These are phyloP conservation scores for Globisporangium apiculatum DNA, from an alignment of 352 stramenopile genomes.

Conservation along the genomic window DNA sequence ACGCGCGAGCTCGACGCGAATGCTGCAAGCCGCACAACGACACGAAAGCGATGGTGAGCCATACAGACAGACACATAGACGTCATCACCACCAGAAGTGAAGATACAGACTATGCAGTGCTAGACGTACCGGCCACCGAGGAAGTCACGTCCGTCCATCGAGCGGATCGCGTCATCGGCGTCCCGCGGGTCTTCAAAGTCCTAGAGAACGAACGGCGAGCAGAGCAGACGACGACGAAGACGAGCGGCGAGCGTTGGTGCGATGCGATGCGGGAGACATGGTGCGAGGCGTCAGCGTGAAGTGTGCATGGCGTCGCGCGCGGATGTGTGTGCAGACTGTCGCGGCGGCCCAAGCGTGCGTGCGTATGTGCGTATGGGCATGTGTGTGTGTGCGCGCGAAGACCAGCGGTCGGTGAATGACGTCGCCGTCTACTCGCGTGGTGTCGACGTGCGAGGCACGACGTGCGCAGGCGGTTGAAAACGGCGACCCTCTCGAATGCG, in stretches of 20 bases:
- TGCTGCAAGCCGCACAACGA: constrained; percentile 20
- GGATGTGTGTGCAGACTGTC: constrained; percentile 17
- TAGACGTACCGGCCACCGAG: constrained; percentile 63
- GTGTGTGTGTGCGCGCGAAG: not conserved
- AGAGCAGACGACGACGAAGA: constrained; percentile 40
- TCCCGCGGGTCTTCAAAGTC: constrained; percentile 87
- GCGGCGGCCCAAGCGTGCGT: not conserved
- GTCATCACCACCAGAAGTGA: no score
- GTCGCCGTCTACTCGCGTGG: no score
- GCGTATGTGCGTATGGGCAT: not conserved
- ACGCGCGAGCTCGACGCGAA: constrained; percentile 77
- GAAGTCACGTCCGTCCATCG: constrained; percentile 82
- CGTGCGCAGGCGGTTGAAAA: no score
- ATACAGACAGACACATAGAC: not conserved
- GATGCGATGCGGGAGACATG: constrained; percentile 19
- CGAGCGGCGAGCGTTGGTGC: constrained; percentile 26
- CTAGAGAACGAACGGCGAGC: constrained; percentile 47
- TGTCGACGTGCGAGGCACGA: not conserved
- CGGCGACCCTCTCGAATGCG: no score
- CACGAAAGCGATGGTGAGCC: not conserved
- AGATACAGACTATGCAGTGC: not conserved
- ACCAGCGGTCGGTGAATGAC: no score
- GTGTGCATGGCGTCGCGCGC: constrained; percentile 1
- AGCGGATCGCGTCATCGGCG: constrained; percentile 80
- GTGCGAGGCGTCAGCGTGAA: not conserved